These are phyloP conservation scores for Fistulinella prunicolor DNA, from an alignment of 768 basidiomycete genomes.

Conservation along the genomic window DNA sequence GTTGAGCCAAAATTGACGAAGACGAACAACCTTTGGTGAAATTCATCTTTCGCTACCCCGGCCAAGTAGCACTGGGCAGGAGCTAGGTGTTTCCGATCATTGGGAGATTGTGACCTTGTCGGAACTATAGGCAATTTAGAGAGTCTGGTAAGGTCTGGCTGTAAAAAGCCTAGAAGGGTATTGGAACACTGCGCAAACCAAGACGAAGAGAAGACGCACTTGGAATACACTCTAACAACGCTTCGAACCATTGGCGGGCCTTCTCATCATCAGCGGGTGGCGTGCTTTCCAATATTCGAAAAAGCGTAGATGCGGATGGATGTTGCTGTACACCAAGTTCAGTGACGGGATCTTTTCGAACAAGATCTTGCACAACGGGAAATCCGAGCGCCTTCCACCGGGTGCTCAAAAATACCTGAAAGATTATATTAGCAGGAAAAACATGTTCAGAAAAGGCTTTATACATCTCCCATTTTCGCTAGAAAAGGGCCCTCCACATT, in stretches of 20 bases:
- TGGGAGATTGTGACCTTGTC: conserved; percentile 34
- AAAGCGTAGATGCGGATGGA: conserved; percentile 60
- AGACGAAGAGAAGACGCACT: conserved; percentile 38
- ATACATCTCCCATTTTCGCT: conserved; percentile 68
- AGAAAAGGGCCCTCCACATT: conserved; percentile 50
- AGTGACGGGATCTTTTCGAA: conserved; percentile 48
- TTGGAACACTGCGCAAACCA: conserved; percentile 2
- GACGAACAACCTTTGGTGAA: conserved; percentile 79
- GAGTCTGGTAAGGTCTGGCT: conserved; percentile 52
- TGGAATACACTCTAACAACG: conserved; percentile 59
- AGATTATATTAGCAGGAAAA: conserved; percentile 29
- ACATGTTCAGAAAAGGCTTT: background rate
- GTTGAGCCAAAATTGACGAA: conserved; percentile 85
- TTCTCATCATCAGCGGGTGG: conserved; percentile 53
- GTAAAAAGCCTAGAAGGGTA: conserved; percentile 50
- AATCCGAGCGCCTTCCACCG: conserved; percentile 78
- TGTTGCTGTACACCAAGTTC: conserved; percentile 71
- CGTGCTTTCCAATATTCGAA: conserved; percentile 55
- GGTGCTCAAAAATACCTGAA: conserved; percentile 67
- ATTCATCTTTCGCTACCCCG: conserved; percentile 46
- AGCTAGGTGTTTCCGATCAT: conserved; percentile 46
- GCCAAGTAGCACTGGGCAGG: conserved; percentile 69
- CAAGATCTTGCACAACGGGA: conserved; percentile 52
- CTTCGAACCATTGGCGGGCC: conserved; percentile 65
- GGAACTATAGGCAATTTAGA: conserved; percentile 69